Percentiles rank a stretch among this genome's conserved stretches.
Conservation (phyloP, 345 rosid species). For the Erucastrum elatum region DNA sequence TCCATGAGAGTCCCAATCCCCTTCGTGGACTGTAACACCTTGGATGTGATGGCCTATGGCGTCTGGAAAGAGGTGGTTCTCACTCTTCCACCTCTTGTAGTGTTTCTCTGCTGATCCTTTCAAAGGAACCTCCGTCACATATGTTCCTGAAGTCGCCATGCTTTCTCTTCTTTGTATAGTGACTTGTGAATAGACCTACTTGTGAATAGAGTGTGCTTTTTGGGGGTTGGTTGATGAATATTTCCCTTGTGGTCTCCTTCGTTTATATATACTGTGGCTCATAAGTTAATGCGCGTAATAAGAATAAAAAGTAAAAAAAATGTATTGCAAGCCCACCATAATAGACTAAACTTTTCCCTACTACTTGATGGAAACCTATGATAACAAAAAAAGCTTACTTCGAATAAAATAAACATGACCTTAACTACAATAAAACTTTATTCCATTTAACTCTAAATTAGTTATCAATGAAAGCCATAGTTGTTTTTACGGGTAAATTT, state of each 20-base stretch:
- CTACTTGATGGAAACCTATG: not conserved
- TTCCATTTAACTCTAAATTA: not conserved
- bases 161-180: not conserved
- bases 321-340: not conserved
- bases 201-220: not conserved
- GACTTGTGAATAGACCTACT: not conserved
- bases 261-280: not conserved
- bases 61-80: not conserved
- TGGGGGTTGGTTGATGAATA: not conserved
- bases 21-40: not conserved
- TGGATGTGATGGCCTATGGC: slow-evolving; percentile 3
- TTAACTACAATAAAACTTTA: not conserved
- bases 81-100: not conserved
- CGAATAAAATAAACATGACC: not conserved
- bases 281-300: not conserved
- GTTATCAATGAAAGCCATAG: not conserved
- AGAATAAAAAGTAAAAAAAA: not conserved
- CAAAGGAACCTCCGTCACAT: not conserved
- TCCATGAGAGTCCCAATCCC: not conserved
- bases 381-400: too few relatives aligned
- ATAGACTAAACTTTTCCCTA: not conserved
- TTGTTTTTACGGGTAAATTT: not conserved
- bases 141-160: not conserved
- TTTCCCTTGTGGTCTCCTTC: not conserved
- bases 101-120: not conserved